Percentiles rank a stretch among this genome's conserved stretches.
phyloP scores from a whole-genome alignment of 2,329 filamentous ascomycete species.

The Stachybotrys echinatus region DNA sequence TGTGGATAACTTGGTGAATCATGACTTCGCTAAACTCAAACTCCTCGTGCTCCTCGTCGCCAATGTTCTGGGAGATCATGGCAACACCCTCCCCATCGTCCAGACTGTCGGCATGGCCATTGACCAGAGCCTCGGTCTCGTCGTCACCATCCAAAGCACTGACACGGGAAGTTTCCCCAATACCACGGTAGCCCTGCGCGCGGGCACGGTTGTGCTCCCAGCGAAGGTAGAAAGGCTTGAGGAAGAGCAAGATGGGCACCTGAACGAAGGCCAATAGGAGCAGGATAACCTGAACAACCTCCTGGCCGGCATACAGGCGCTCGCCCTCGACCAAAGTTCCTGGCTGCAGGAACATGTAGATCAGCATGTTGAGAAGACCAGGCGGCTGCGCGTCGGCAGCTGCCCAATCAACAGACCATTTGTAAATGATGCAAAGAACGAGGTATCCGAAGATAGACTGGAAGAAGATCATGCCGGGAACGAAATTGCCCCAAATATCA shows the following conservation, averaged over 20 bases:
- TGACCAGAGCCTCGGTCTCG: constrained; percentile 50
- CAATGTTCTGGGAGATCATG: constrained; percentile 82
- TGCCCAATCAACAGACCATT: constrained; percentile 89
- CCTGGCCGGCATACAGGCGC: constrained; percentile 74
- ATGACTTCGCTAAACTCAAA: constrained; percentile 97
- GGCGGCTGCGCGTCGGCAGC: constrained; percentile 63
- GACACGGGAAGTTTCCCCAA: constrained; percentile 82
- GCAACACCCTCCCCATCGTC: constrained; percentile 72
- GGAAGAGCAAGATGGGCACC: constrained; percentile 84
- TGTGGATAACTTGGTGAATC: constrained; percentile 99
- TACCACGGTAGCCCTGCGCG: constrained; percentile 83
- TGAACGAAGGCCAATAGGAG: constrained; percentile 78
- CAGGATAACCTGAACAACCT: constrained; percentile 67
- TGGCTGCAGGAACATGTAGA: constrained; percentile 97
- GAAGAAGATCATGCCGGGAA: constrained; percentile 99
- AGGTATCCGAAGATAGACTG: constrained; percentile 98
- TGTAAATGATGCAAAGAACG: constrained; percentile 90
- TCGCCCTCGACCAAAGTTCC: constrained; percentile 67
- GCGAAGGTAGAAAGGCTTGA: constrained; percentile 93
- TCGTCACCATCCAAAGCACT: constrained; percentile 89
- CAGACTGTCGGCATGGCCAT: constrained; percentile 53
- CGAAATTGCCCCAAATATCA: constrained; percentile 95
- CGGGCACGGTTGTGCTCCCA: constrained; percentile 89
- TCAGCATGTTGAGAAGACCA: constrained; percentile 94
- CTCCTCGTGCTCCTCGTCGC: constrained; percentile 84